Conservation (phyloP, 495 filamentous ascomycete species). For the Hypomontagnella monticulosa region DNA sequence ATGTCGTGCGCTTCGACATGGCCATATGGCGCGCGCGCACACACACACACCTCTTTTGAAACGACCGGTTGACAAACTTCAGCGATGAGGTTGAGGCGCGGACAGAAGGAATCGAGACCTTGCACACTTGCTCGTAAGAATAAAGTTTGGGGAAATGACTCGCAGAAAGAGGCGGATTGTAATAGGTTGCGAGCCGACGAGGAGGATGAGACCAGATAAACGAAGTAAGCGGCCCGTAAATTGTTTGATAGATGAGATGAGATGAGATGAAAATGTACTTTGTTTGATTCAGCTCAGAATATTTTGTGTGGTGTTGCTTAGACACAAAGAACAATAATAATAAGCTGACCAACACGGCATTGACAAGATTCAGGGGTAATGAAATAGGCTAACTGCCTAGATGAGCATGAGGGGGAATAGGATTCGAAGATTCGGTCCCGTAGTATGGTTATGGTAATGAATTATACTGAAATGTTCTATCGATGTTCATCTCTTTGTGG, state of each 20-base stretch:
- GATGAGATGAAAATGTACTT: neutral
- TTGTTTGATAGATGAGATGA: neutral
- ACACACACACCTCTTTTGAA: neutral
- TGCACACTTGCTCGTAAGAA: neutral
- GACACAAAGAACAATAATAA: neutral
- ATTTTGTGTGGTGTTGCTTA: too few relatives aligned
- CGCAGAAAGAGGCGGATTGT: constrained; percentile 4
- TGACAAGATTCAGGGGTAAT: neutral
- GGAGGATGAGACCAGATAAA: constrained; percentile 19
- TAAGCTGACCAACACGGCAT: constrained; percentile 13
- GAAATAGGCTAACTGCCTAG: neutral
- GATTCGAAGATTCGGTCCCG: neutral
- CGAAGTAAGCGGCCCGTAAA: constrained; percentile 6
- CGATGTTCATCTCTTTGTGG: constrained; percentile 3
- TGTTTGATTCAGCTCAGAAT: neutral
- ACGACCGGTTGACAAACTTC: neutral
- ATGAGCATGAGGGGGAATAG: neutral
- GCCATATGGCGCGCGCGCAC: constrained; percentile 28
- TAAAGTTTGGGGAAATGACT: constrained; percentile 16
- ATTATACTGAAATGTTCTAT: constrained; percentile 1
- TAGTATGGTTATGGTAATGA: too few relatives aligned
- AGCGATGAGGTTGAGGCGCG: constrained; percentile 10
- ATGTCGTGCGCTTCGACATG: constrained; percentile 66
- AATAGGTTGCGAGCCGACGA: constrained; percentile 6
- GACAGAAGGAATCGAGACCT: neutral